Evolutionary conservation across 2,329 filamentous ascomycete genomes (phyloP).

Genomic region (Coniochaeta sp.): DNA sequence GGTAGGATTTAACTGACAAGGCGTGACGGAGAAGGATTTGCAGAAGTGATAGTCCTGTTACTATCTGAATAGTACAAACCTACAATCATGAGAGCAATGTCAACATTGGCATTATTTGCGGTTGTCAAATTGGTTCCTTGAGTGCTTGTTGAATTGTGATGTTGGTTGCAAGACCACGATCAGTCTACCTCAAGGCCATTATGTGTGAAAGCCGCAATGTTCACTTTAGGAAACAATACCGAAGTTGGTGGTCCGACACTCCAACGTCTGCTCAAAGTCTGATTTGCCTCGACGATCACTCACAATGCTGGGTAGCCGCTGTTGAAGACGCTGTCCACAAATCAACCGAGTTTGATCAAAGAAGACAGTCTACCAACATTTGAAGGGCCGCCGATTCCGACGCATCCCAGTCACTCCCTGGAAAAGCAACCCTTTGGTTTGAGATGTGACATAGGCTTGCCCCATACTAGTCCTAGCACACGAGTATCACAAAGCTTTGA

Average conservation of each 20-base stretch:
- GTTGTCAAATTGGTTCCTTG: constrained; percentile 9
- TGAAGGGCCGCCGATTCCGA: constrained; percentile 20
- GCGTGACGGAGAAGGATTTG: too few species aligned
- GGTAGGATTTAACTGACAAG: too few species aligned
- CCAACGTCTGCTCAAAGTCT: constrained; percentile 22
- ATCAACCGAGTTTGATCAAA: constrained; percentile 24
- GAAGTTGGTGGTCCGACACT: constrained; percentile 36
- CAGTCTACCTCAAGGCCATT: constrained; percentile 16
- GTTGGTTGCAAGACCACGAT: constrained; percentile 7
- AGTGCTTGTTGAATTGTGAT: constrained; percentile 6
- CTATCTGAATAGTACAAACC: background rate
- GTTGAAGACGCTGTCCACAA: constrained; percentile 29
- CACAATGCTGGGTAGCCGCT: constrained; percentile 33
- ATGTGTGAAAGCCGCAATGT: constrained; percentile 8
- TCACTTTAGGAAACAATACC: constrained; percentile 23
- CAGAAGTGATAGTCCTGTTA: too few species aligned
- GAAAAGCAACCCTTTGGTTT: constrained; percentile 9
- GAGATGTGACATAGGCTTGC: constrained; percentile 24
- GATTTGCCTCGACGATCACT: constrained; percentile 27
- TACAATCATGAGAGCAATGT: constrained; percentile 11
- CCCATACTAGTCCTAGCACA: constrained; percentile 28
- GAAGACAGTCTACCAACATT: constrained; percentile 16
- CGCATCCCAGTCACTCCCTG: constrained; percentile 17
- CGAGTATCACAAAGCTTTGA: constrained; percentile 21
- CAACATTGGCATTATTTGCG: constrained; percentile 5